These are phyloP conservation scores for Backusella sp. DNA, from an alignment of 192 early-diverging fungal genomes.

Conservation along the genomic window DNA sequence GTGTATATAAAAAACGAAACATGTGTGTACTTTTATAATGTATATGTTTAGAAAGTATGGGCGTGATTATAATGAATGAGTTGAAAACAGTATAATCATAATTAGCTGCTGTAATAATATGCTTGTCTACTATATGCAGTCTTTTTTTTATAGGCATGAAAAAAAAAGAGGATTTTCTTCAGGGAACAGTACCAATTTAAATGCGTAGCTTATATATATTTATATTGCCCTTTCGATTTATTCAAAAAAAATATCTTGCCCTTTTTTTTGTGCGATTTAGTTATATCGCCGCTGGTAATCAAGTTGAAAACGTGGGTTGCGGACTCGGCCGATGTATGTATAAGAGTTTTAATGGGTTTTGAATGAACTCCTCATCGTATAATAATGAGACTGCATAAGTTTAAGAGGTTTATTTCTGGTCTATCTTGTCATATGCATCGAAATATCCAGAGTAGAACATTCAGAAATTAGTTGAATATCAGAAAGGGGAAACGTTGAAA, in stretches of 20 bases:
- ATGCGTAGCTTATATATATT: background rate
- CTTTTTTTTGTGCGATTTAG: background rate
- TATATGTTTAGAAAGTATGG: background rate
- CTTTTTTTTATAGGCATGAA: background rate
- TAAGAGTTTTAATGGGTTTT: background rate
- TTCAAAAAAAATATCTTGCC: background rate
- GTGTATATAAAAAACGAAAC: background rate
- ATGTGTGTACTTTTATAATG: background rate
- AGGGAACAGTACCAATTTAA: background rate
- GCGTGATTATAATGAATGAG: background rate
- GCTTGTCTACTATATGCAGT: background rate
- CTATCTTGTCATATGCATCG: background rate
- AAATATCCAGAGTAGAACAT: background rate
- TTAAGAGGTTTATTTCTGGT: background rate
- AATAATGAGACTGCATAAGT: background rate
- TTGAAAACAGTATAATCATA: background rate
- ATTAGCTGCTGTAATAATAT: background rate
- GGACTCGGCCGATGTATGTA: conserved; percentile 11
- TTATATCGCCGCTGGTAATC: conserved; percentile 5
- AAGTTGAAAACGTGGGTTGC: conserved; percentile 9
- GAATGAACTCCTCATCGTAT: background rate
- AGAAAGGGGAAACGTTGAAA: background rate
- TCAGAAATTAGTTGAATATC: conserved; percentile 2
- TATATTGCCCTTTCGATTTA: background rate
- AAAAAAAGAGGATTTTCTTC: background rate